Base-by-base conservation (phyloP, 441 rosid genomes). In the Mallotus japonicus region DNA sequence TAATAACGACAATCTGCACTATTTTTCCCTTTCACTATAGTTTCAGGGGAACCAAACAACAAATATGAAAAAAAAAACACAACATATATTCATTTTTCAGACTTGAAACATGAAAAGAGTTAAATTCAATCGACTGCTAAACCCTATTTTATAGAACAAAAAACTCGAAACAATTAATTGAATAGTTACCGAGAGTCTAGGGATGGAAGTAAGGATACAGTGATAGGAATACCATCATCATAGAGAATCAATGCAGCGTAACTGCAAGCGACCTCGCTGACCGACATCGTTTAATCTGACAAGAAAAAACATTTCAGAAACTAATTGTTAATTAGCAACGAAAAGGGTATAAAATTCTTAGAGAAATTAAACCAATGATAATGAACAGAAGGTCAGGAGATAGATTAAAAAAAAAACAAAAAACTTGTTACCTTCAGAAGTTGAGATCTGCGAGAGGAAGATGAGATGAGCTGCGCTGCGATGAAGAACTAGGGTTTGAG, bases 221-320 rank as follows among this genome's bases (percentile, higher is more conserved):
- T 93, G 80, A 93, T 79, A 11, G 92, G 46, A 77, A 91, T 93
- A 60, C 84, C 87, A 60, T 93, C 97, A 49, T 88, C 98, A n/a
- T 76, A 65, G 40, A 93, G 97, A 77, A 88, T 87, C 88, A 91
- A 50, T 68, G 82, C 72, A 60, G 97, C 97, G 83, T 88, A 93
- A 62, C 81, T 80, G 87, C 97, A 91, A 77, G 94, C 97, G 55
- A 81, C 73, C 78, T 93, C 98, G 12, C 84, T 80, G 6, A 74
- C 28, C 79, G 96, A 81, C 97, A 89, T 90, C 32, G 72, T 79
- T 77, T 12, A 10, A 60, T 70, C 67, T 77, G 28, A 28, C 32
- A 28, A 2, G 2, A 28, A 28, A 28, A 28, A 1, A 1, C 0
- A 1, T 28, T 28, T 28, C 32, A 28, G 32, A 28, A 24, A 24